phyloP scores from a whole-genome alignment of 495 filamentous ascomycete genomes.

The Friedmanniomyces endolithicus region DNA sequence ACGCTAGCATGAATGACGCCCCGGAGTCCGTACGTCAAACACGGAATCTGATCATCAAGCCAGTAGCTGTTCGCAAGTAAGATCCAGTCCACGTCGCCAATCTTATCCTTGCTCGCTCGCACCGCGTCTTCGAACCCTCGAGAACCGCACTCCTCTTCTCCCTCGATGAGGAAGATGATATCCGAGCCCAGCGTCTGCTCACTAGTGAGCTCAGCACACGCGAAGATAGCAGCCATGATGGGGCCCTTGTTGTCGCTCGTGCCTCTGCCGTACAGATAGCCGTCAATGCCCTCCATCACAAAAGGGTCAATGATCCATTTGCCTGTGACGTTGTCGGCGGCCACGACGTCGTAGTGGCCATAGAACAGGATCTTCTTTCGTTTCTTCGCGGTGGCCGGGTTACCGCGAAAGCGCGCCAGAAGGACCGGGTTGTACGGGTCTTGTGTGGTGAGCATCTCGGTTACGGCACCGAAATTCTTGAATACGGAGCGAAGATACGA shows the following conservation, averaged over 20 bases:
- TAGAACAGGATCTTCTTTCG: slow-evolving; percentile 91
- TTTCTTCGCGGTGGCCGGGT: slow-evolving; percentile 37
- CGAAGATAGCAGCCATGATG: slow-evolving; percentile 82
- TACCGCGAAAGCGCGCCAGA: slow-evolving; percentile 72
- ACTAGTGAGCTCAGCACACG: slow-evolving; percentile 72
- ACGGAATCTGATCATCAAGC: slow-evolving; percentile 90
- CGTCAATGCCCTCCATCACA: slow-evolving; percentile 68
- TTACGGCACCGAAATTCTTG: slow-evolving; percentile 77
- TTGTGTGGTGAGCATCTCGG: slow-evolving; percentile 68
- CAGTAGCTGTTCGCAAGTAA: slow-evolving; percentile 94
- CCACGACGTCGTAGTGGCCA: slow-evolving; percentile 98
- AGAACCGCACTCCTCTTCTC: slow-evolving; percentile 91
- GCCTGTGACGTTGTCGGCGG: slow-evolving; percentile 61
- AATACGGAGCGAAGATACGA: slow-evolving; percentile 80
- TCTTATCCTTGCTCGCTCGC: slow-evolving; percentile 60
- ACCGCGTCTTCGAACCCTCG: slow-evolving; percentile 77
- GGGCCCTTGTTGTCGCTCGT: slow-evolving; percentile 96
- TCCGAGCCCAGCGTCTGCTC: slow-evolving; percentile 69
- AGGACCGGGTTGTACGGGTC: slow-evolving; percentile 71
- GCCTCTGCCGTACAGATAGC: slow-evolving; percentile 92
- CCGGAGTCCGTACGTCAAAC: slow-evolving; percentile 84
- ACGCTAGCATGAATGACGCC: slow-evolving; percentile 93
- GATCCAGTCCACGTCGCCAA: slow-evolving; percentile 87
- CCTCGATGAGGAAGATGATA: slow-evolving; percentile 87
- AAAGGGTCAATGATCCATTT: slow-evolving; percentile 86